Conservation (phyloP, 768 basidiomycete species). For the Russula emetica region DNA sequence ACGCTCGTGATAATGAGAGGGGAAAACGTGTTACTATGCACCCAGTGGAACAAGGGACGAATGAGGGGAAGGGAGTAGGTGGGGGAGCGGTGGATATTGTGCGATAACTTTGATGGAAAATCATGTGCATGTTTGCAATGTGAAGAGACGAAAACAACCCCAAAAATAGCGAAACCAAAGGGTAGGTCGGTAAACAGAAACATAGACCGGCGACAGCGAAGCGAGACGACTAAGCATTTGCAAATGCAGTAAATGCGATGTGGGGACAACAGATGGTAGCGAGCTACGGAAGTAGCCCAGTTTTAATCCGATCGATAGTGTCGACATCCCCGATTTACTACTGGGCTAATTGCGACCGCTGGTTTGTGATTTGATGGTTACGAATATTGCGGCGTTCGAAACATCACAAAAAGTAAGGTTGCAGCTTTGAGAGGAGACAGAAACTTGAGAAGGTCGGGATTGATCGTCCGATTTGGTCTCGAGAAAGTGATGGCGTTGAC, state of each 20-base stretch:
- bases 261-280: neutral
- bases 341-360: neutral
- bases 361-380: neutral
- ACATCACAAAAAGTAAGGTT: neutral
- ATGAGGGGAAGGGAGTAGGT: neutral
- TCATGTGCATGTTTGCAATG: slow-evolving; percentile 4
- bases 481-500: slow-evolving; percentile 9
- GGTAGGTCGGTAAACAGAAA: neutral
- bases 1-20: slow-evolving; percentile 7
- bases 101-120: slow-evolving; percentile 9
- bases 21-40: neutral
- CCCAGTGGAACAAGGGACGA: neutral
- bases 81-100: neutral
- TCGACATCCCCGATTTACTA: neutral
- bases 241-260: neutral
- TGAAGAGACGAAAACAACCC: slow-evolving; percentile 7
- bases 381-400: slow-evolving; percentile 4
- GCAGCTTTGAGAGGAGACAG: neutral
- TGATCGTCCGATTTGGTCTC: slow-evolving; percentile 8
- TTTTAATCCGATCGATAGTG: neutral
- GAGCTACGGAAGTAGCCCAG: neutral
- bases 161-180: slow-evolving; percentile 4
- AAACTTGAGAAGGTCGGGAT: neutral
- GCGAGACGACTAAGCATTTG: neutral
- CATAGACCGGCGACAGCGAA: slow-evolving; percentile 10